These are phyloP conservation scores for Ogataea populi-albae DNA, from an alignment of 805 yeast genomes.

Conservation along the genomic window DNA sequence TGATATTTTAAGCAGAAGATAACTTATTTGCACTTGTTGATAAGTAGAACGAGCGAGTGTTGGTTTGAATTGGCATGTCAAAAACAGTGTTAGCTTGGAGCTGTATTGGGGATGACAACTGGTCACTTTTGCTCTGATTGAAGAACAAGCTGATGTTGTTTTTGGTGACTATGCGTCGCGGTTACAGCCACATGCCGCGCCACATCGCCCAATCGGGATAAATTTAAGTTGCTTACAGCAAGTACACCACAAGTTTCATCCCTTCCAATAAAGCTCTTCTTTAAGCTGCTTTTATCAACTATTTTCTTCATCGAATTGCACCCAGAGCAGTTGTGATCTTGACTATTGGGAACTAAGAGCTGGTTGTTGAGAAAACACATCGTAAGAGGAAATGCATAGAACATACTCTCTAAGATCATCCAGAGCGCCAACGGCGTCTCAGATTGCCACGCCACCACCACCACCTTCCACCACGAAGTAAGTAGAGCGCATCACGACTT, in stretches of 20 bases:
- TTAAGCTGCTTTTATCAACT: not conserved
- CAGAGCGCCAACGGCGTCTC: conserved; percentile 82
- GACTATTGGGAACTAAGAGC: too few relatives aligned
- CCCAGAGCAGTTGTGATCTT: too few relatives aligned
- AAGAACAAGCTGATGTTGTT: too few relatives aligned
- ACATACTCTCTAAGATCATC: conserved; percentile 76
- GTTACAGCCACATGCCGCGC: conserved; percentile 1
- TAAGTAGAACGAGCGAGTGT: too few relatives aligned
- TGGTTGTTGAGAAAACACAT: too few relatives aligned
- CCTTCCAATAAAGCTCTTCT: not conserved
- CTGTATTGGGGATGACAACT: too few relatives aligned
- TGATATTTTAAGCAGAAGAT: not conserved
- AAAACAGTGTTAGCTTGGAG: too few relatives aligned
- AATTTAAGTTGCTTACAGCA: conserved; percentile 1
- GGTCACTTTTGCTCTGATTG: too few relatives aligned
- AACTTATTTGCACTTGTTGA: not conserved
- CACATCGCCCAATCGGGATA: conserved; percentile 3
- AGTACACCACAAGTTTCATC: conserved; percentile 2
- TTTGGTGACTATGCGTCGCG: not conserved
- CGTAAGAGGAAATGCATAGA: conserved; percentile 62
- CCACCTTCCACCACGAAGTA: conserved; percentile 68
- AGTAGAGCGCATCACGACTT: conserved; percentile 8
- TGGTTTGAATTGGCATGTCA: too few relatives aligned
- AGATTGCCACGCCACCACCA: conserved; percentile 76
- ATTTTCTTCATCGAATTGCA: too few relatives aligned